phyloP scores from a whole-genome alignment of 768 basidiomycete genomes.

The Rhodotorula diobovata region DNA sequence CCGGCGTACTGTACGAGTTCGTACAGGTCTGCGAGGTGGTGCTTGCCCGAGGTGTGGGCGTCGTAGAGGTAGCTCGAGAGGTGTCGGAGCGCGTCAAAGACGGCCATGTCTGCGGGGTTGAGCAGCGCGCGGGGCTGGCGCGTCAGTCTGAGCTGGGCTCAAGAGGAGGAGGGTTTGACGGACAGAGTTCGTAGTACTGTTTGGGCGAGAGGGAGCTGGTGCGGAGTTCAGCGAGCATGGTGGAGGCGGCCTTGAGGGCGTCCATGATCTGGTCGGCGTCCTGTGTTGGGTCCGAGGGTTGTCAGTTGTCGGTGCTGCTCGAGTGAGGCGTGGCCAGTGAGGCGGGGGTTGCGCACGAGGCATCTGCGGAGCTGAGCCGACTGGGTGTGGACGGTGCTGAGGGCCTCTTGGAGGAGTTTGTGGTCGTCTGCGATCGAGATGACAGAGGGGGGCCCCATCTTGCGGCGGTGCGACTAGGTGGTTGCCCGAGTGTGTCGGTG shows the following conservation, averaged over 20 bases:
- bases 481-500: too few species aligned
- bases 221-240: constrained; percentile 93
- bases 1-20: constrained; percentile 99
- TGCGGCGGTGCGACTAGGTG: constrained; percentile 60
- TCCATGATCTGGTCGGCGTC: constrained; percentile 98
- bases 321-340: background rate
- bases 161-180: constrained; percentile 40
- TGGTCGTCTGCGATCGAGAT: constrained; percentile 50
- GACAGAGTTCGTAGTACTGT: constrained; percentile 97
- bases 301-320: background rate
- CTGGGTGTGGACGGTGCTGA: constrained; percentile 38
- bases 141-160: background rate
- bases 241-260: constrained; percentile 89
- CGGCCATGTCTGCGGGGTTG: constrained; percentile 75
- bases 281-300: constrained; percentile 49
- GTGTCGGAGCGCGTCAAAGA: constrained; percentile 92
- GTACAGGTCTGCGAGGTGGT: constrained; percentile 96
- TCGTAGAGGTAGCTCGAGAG: constrained; percentile 95
- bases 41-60: constrained; percentile 81
- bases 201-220: constrained; percentile 91
- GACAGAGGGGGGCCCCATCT: constrained; percentile 87
- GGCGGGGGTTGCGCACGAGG: constrained; percentile 31
- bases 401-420: constrained; percentile 32
- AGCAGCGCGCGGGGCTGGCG: too few species aligned
- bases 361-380: constrained; percentile 34